These are phyloP conservation scores for Austroboletus niveus DNA, from an alignment of 1,284 basidiomycete genomes.

Conservation along the genomic window DNA sequence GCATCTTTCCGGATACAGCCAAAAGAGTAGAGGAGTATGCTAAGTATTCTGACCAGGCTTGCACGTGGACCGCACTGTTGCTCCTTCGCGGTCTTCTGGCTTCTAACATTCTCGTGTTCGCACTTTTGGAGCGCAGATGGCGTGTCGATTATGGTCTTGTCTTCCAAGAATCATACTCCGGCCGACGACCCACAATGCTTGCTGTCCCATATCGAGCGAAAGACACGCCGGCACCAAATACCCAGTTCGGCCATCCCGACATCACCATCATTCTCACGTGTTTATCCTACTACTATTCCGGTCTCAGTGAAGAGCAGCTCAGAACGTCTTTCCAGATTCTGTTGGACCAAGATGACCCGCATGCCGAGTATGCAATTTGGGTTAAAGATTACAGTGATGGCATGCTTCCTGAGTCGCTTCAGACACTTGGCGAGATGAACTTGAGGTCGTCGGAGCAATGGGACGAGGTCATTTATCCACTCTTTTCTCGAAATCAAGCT, in stretches of 20 bases:
- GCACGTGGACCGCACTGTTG: constrained; percentile 35
- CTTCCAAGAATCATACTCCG: constrained; percentile 27
- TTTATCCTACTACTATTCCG: constrained; percentile 50
- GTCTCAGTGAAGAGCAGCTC: constrained; percentile 40
- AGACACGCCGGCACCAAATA: constrained; percentile 38
- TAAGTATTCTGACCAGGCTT: not conserved
- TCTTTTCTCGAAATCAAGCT: constrained; percentile 37
- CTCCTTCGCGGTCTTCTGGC: constrained; percentile 43
- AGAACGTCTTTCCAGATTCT: constrained; percentile 38
- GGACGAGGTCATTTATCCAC: constrained; percentile 27
- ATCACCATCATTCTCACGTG: constrained; percentile 45
- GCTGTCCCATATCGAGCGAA: not conserved
- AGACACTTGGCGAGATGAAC: not conserved
- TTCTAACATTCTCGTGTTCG: constrained; percentile 38
- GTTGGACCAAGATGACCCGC: constrained; percentile 41
- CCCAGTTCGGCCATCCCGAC: constrained; percentile 37
- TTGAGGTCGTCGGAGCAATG: too few species aligned
- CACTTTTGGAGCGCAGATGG: constrained; percentile 42
- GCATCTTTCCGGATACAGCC: constrained; percentile 18
- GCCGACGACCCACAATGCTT: constrained; percentile 1
- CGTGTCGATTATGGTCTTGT: constrained; percentile 49
- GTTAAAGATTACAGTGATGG: constrained; percentile 11
- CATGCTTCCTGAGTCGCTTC: constrained; percentile 30
- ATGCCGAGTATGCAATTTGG: constrained; percentile 43
- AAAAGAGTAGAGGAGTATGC: constrained; percentile 13